A percentile compares a stretch with the other conserved stretches of the same genome.
These are phyloP conservation scores for Dictyostelium discoideum DNA, from an alignment of 78 protist genomes.

Conservation along the genomic window DNA sequence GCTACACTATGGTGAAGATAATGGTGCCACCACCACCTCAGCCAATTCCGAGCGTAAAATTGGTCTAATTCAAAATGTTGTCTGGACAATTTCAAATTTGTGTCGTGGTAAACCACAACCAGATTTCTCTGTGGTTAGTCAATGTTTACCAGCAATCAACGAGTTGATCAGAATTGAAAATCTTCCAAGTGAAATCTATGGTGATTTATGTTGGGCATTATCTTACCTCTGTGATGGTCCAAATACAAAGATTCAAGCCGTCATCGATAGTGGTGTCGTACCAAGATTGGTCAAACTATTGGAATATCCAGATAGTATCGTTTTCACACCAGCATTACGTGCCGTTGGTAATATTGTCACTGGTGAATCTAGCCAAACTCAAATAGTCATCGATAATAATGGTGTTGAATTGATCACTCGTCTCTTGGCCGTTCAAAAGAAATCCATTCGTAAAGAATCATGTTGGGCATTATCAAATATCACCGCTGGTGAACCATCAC, in stretches of 20 bases:
- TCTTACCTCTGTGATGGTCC: slow-evolving; percentile 96
- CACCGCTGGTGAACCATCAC: slow-evolving; percentile 95
- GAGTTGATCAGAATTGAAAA: neutral
- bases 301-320: neutral
- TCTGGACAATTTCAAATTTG: slow-evolving; percentile 95
- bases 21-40: neutral
- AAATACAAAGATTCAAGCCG: slow-evolving; percentile 88
- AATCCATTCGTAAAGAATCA: slow-evolving; percentile 93
- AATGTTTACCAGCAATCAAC: neutral
- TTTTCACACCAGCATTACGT: slow-evolving; percentile 98
- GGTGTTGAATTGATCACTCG: slow-evolving; percentile 75
- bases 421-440: slow-evolving; percentile 1
- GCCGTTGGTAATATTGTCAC: slow-evolving; percentile 98
- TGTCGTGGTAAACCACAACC: slow-evolving; percentile 84
- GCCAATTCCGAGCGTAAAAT: neutral
- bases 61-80: slow-evolving; percentile 91
- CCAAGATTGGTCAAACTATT: slow-evolving; percentile 91
- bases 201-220: slow-evolving; percentile 98
- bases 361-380: slow-evolving; percentile 97
- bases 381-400: slow-evolving; percentile 85
- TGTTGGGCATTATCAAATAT: slow-evolving; percentile 99
- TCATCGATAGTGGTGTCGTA: slow-evolving; percentile 86
- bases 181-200: slow-evolving; percentile 82
- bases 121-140: slow-evolving; percentile 55
- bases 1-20: neutral